Evolutionary conservation across 306 rosid genomes (phyloP).

Genomic region (Prunus mira): DNA sequence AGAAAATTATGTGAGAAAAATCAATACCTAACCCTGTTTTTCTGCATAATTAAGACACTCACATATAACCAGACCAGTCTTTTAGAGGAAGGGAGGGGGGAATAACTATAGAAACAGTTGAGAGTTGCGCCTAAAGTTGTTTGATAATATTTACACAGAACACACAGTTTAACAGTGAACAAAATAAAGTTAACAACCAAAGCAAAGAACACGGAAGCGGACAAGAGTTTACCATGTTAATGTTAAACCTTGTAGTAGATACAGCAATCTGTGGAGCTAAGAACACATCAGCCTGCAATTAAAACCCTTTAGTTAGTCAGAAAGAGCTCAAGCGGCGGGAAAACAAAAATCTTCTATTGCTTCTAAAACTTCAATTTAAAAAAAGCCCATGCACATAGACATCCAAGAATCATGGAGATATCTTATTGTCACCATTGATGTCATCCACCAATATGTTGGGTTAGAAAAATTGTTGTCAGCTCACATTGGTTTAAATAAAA

Average conservation of each 20-base stretch:
- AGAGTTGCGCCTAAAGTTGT: background rate
- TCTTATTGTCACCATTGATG: background rate
- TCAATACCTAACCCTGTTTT: background rate
- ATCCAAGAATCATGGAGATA: background rate
- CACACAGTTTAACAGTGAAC: background rate
- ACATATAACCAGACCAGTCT: background rate
- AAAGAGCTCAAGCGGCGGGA: background rate
- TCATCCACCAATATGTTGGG: background rate
- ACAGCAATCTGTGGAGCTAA: slow-evolving; percentile 39
- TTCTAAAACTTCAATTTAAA: background rate
- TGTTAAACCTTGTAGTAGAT: slow-evolving; percentile 20
- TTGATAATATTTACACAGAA: background rate
- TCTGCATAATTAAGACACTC: background rate
- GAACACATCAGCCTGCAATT: slow-evolving; percentile 41
- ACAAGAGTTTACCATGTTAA: slow-evolving; percentile 31
- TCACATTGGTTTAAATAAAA: background rate
- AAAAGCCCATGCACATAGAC: background rate
- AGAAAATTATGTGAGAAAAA: background rate
- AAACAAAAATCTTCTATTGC: background rate
- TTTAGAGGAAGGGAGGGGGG: background rate
- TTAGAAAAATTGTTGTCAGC: background rate
- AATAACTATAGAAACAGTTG: background rate
- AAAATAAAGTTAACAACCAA: background rate
- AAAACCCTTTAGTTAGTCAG: slow-evolving; percentile 11
- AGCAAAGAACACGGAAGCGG: slow-evolving; percentile 2